Conservation (phyloP, 768 basidiomycete species). For the Pleurotus ostreatus region DNA sequence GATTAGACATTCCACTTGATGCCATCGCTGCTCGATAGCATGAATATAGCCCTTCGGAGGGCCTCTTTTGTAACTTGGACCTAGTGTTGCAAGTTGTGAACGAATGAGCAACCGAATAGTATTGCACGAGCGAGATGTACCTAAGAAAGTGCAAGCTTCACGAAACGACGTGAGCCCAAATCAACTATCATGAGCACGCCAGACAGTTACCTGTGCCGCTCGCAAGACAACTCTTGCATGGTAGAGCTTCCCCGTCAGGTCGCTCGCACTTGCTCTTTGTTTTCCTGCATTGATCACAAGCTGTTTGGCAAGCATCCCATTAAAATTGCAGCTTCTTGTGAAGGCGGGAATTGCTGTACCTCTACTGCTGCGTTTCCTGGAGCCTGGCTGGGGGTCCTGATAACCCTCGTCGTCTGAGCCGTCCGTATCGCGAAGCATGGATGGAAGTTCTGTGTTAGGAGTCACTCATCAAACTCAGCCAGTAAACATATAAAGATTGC, state of each 20-base stretch:
- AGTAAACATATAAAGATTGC: background rate
- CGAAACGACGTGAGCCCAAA: background rate
- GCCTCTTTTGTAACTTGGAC: slow-evolving; percentile 78
- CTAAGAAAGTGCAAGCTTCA: slow-evolving; percentile 64
- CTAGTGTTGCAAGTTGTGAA: slow-evolving; percentile 27
- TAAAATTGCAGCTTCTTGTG: no score
- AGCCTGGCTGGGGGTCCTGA: slow-evolving; percentile 35
- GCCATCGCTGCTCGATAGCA: slow-evolving; percentile 88
- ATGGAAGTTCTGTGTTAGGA: slow-evolving; percentile 14
- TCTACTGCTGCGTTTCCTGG: slow-evolving; percentile 61
- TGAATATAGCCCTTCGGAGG: slow-evolving; percentile 91
- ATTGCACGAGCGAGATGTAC: slow-evolving; percentile 22
- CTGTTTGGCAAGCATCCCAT: slow-evolving; percentile 28
- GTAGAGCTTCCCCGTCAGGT: slow-evolving; percentile 35
- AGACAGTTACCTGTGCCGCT: slow-evolving; percentile 43
- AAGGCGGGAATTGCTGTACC: slow-evolving; percentile 28
- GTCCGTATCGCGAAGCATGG: slow-evolving; percentile 47
- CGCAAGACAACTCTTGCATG: slow-evolving; percentile 61
- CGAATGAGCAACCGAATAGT: slow-evolving; percentile 1
- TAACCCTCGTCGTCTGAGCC: slow-evolving; percentile 52
- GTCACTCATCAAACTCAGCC: slow-evolving; percentile 24
- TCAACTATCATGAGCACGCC: background rate
- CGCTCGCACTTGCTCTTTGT: slow-evolving; percentile 86
- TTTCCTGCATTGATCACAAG: slow-evolving; percentile 86
- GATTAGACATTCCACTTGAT: slow-evolving; percentile 87